Conservation (phyloP, 1,284 basidiomycete species). For the Puccinia brachypodii region DNA sequence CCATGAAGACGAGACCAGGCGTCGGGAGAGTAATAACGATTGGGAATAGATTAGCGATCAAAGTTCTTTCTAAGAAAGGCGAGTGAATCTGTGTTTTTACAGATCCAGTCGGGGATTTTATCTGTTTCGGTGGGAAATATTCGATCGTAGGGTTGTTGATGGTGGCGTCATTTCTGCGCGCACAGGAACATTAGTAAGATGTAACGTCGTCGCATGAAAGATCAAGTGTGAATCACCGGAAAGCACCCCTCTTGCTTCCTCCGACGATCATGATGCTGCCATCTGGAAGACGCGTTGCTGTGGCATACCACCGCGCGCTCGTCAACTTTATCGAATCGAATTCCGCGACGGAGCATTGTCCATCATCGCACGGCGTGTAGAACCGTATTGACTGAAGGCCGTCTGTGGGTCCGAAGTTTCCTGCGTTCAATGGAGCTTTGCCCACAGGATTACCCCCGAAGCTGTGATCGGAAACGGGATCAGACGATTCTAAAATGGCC, state of each 20-base stretch:
- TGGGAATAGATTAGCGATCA: conserved; percentile 78
- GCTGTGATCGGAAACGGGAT: too few relatives aligned
- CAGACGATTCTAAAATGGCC: too few relatives aligned
- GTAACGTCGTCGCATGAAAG: too few relatives aligned
- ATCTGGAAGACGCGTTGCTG: conserved; percentile 66
- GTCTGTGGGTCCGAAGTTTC: conserved; percentile 73
- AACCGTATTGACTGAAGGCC: conserved; percentile 73
- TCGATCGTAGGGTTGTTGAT: conserved; percentile 41
- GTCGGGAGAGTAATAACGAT: conserved; percentile 72
- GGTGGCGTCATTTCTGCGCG: conserved; percentile 28
- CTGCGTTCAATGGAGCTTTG: conserved; percentile 28
- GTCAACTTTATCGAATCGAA: conserved; percentile 66
- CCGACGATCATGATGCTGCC: conserved; percentile 38
- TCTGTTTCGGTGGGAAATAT: conserved; percentile 32
- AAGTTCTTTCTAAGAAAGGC: conserved; percentile 68
- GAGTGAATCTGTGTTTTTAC: conserved; percentile 67
- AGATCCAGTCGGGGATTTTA: too few relatives aligned
- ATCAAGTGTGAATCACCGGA: conserved; percentile 50
- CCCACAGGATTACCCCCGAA: neutral
- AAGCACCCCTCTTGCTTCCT: conserved; percentile 49
- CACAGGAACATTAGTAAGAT: too few relatives aligned
- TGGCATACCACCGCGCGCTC: conserved; percentile 69
- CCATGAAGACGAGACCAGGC: conserved; percentile 68
- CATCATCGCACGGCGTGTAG: conserved; percentile 67
- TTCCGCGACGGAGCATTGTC: conserved; percentile 67